Conservation (phyloP, 495 filamentous ascomycete species). For the Hyaloscypha variabilis region DNA sequence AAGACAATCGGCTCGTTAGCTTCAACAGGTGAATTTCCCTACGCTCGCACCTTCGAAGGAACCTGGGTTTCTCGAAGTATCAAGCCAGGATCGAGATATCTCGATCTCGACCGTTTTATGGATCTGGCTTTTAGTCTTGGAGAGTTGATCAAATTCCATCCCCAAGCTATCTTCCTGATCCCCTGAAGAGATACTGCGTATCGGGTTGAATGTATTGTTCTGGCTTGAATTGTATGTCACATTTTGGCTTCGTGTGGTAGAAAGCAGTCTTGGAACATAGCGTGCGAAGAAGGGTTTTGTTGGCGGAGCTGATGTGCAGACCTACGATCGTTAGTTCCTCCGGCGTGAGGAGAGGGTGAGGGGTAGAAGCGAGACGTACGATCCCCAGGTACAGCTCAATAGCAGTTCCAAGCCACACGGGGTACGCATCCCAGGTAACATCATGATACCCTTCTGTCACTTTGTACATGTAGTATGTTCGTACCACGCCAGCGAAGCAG, state of each 20-base stretch:
- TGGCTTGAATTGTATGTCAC: neutral
- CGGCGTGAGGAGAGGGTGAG: neutral
- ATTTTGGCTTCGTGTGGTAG: neutral
- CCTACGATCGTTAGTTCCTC: neutral
- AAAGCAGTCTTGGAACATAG: neutral
- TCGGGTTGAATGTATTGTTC: neutral
- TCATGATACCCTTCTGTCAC: constrained; percentile 39
- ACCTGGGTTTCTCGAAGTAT: neutral
- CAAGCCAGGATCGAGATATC: neutral
- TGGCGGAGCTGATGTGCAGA: constrained; percentile 5
- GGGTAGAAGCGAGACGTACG: neutral
- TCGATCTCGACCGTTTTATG: neutral
- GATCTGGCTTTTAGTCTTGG: neutral
- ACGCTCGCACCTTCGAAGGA: too few relatives aligned
- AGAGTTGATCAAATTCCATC: neutral
- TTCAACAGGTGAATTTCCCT: too few relatives aligned
- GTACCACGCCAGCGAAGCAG: constrained; percentile 56
- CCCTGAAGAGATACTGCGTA: neutral
- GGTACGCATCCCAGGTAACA: constrained; percentile 55
- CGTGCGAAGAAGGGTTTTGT: constrained; percentile 13
- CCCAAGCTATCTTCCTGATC: neutral
- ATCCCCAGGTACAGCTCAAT: constrained; percentile 13
- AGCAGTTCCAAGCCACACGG: constrained; percentile 42
- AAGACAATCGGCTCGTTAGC: too few relatives aligned
- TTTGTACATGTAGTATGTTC: constrained; percentile 43